Base-by-base conservation (phyloP, 495 filamentous ascomycete genomes). In the Xylaria longipes region DNA sequence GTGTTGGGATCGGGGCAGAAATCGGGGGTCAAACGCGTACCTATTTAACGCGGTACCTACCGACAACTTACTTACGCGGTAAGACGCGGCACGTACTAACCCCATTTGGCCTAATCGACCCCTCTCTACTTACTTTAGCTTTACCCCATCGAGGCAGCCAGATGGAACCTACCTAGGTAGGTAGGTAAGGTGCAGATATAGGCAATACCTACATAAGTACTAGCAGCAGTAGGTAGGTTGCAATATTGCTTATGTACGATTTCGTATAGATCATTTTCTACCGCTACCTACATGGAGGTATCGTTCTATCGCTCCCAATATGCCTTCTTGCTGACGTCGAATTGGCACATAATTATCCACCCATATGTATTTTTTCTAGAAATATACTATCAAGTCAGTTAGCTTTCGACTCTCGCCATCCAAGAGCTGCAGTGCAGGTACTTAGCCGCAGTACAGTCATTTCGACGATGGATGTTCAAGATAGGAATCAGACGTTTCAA, bases 401-500 rank as follows among this genome's bases (percentile, higher is more conserved):
- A 46, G 6, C 17, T 9, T n/a, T 17, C 15, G n/a, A 46, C 15
- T 46, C 43, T 46, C 6, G 17, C 50, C 22, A 22, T 20, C 50
- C 22, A 54, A 54, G 6, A 54, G 22, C 3, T 22, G 5, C n/a
- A 25, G 43, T 15, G 12, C 43, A 46, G 17, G 43, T 14, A 46
- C 43, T 20, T 9, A 2, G 17, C 58, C n/a, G 39, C 35, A 37
- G 35, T 9, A 41, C 9, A 25, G n/a, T 15, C 37, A 43, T 27
- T 52, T 65, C 11, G 11, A 58, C 14, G 1, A 76, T 75, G 78
- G 70, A 76, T 62, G 54, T 63, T 15, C 69, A 75, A 33, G 65
- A 71, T 3, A 76, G 79, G 33, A 67, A 65, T 8, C 76, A 79
- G 9, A 72, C 77, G 1, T 77, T 77, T 11, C 80, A 81, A 45